Percentiles rank a stretch among this genome's conserved stretches.
Evolutionary conservation across 1,284 basidiomycete species (phyloP).

Genomic region (Paramarasmius palmivorus): DNA sequence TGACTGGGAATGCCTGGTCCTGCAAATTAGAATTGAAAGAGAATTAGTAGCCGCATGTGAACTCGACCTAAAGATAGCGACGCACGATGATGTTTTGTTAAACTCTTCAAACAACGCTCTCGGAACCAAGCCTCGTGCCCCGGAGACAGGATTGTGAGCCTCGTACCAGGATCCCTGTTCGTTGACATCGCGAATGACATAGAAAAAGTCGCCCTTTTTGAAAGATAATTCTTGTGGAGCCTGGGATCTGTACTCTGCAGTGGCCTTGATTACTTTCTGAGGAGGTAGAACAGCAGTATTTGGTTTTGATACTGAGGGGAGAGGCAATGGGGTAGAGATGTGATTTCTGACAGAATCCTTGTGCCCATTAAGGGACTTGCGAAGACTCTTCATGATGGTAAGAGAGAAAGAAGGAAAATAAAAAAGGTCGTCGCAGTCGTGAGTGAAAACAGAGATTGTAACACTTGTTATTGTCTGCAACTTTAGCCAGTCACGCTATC

Average conservation of each 20-base stretch:
- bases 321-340: constrained; percentile 68
- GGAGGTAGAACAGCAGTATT: constrained; percentile 77
- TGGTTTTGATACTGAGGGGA: constrained; percentile 68
- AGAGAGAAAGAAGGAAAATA: constrained; percentile 18
- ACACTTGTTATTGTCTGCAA: background rate
- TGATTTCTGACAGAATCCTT: constrained; percentile 59
- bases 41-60: constrained; percentile 12
- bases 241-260: constrained; percentile 67
- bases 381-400: constrained; percentile 77
- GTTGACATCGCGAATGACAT: constrained; percentile 81
- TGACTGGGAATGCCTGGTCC: constrained; percentile 42
- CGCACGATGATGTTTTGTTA: constrained; percentile 70
- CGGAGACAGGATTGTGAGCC: constrained; percentile 89
- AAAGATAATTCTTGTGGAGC: constrained; percentile 91
- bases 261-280: constrained; percentile 93
- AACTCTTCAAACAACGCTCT: constrained; percentile 87
- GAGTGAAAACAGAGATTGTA: constrained; percentile 16
- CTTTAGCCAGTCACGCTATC: background rate
- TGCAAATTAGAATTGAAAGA: constrained; percentile 20
- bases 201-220: constrained; percentile 95
- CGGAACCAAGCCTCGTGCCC: constrained; percentile 90
- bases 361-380: constrained; percentile 78
- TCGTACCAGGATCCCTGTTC: constrained; percentile 71
- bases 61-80: constrained; percentile 20
- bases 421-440: constrained; percentile 24